Evolutionary conservation across 257 asterid genomes (phyloP).

Genomic region (Solanum peruvianum): DNA sequence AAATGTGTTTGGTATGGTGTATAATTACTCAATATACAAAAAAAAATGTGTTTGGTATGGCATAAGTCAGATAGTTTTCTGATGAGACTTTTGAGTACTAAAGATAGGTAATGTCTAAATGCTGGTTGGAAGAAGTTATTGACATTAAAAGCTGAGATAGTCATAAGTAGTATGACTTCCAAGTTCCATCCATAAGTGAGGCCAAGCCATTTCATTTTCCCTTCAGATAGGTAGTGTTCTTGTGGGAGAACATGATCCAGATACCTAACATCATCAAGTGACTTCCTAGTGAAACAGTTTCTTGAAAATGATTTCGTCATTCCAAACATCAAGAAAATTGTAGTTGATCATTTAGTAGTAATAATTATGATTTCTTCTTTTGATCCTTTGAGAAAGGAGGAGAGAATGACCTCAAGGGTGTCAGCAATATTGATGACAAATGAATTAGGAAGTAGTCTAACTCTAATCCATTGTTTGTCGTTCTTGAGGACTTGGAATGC

Average conservation of each 20-base stretch:
- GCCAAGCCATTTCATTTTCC: not conserved
- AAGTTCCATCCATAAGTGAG: not conserved
- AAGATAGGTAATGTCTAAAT: not conserved
- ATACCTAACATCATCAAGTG: not conserved
- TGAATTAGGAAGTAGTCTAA: slow-evolving; percentile 7
- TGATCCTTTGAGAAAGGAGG: not conserved
- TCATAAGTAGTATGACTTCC: not conserved
- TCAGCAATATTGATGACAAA: slow-evolving; percentile 19
- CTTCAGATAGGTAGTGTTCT: not conserved
- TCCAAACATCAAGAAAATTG: not conserved
- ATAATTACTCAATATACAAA: not conserved
- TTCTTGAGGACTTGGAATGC: slow-evolving; percentile 15
- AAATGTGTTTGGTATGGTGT: not conserved
- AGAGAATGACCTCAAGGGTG: slow-evolving; percentile 14
- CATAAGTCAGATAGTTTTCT: not conserved
- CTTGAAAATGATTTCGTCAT: not conserved
- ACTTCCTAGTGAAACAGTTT: not conserved
- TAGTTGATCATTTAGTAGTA: not conserved
- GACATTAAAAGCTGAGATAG: not conserved
- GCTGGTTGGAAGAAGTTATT: not conserved
- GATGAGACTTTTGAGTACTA: not conserved
- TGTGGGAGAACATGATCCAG: not conserved
- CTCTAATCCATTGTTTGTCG: slow-evolving; percentile 3
- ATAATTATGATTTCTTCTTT: not conserved
- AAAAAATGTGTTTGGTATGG: not conserved